These are phyloP conservation scores for Holtermanniella nyarrowii DNA, from an alignment of 768 basidiomycete genomes.

Conservation along the genomic window DNA sequence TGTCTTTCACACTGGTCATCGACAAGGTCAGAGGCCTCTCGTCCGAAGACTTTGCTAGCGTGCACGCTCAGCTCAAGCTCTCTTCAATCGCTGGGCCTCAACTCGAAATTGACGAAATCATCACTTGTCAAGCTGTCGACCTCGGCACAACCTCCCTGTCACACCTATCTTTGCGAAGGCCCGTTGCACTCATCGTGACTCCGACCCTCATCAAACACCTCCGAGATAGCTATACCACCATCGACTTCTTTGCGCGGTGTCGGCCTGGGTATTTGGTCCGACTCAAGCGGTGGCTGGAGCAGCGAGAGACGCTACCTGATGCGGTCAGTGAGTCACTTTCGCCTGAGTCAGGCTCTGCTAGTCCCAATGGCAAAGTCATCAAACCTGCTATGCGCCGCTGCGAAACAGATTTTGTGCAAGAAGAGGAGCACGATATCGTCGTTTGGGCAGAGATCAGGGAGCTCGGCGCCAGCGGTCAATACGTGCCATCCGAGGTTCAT, in stretches of 20 bases:
- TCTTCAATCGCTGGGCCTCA: constrained; percentile 73
- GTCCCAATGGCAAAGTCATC: constrained; percentile 1
- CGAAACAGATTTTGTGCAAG: constrained; percentile 79
- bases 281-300: constrained; percentile 86
- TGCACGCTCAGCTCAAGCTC: constrained; percentile 79
- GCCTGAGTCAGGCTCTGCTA: constrained; percentile 22
- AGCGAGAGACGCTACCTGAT: constrained; percentile 50
- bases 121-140: constrained; percentile 63
- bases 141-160: constrained; percentile 61
- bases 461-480: constrained; percentile 71
- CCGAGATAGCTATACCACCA: constrained; percentile 63
- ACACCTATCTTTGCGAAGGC: constrained; percentile 72
- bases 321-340: constrained; percentile 1
- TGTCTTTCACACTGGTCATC: constrained; percentile 72
- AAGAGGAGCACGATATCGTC: constrained; percentile 82
- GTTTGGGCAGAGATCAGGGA: constrained; percentile 79
- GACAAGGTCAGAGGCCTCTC: constrained; percentile 82
- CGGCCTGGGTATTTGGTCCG: constrained; percentile 76
- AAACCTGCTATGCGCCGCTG: constrained; percentile 70
- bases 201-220: constrained; percentile 64
- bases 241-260: constrained; percentile 81
- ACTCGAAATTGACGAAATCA: constrained; percentile 65
- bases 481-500: constrained; percentile 70
- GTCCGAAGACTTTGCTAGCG: constrained; percentile 72
- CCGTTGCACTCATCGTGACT: constrained; percentile 66